Percentiles rank a stretch among this genome's conserved stretches.
Evolutionary conservation across 306 rosid genomes (phyloP).

Genomic region (Benincasa hispida): DNA sequence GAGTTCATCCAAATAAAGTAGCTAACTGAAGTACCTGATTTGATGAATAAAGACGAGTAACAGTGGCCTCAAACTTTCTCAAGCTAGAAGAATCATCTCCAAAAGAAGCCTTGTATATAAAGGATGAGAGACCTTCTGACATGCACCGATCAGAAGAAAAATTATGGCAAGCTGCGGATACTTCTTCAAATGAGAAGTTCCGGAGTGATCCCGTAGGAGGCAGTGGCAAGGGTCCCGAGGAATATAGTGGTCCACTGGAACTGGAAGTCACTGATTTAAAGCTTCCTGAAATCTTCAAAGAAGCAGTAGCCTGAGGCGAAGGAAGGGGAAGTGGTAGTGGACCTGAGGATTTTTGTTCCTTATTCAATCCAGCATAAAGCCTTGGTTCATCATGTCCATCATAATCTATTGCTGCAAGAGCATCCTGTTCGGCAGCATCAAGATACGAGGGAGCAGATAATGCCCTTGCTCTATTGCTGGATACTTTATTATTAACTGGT

Average conservation of each 20-base stretch:
- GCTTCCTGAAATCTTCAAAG: conserved; percentile 53
- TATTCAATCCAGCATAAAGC: conserved; percentile 31
- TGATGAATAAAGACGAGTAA: conserved; percentile 85
- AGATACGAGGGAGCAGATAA: conserved; percentile 89
- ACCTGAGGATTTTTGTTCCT: conserved; percentile 51
- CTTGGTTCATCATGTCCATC: conserved; percentile 51
- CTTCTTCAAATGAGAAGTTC: conserved; percentile 58
- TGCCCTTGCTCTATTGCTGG: conserved; percentile 50
- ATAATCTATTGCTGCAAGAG: conserved; percentile 22
- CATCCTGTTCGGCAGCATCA: conserved; percentile 88
- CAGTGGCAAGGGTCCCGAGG: conserved; percentile 89
- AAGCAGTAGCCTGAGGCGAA: conserved; percentile 43
- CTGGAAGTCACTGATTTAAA: conserved; percentile 52
- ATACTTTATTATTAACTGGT: conserved; percentile 25
- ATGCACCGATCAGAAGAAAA: conserved; percentile 84
- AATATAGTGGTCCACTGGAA: conserved; percentile 52
- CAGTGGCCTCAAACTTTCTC: conserved; percentile 82
- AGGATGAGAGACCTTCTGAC: conserved; percentile 80
- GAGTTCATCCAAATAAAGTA: background rate
- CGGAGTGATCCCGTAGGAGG: conserved; percentile 60
- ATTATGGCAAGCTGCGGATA: conserved; percentile 69
- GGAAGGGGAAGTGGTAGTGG: conserved; percentile 98
- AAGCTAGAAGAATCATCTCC: conserved; percentile 71
- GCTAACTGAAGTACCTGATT: conserved; percentile 41
- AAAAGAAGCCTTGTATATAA: conserved; percentile 75